phyloP scores from a whole-genome alignment of 1,284 basidiomycete species.

The Ceratobasidium sp. region DNA sequence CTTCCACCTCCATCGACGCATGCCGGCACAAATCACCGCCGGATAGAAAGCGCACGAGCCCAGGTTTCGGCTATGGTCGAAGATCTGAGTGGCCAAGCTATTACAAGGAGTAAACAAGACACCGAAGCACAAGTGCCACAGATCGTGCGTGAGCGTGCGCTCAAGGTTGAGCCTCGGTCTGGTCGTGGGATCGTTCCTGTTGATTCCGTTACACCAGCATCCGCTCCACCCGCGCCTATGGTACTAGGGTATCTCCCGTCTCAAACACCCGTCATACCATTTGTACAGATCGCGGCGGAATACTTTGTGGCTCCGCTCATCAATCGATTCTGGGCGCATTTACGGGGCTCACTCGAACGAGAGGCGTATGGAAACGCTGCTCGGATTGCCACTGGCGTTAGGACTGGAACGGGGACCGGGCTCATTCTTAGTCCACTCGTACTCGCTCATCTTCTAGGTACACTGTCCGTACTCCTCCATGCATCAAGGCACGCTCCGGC shows the following conservation, averaged over 20 bases:
- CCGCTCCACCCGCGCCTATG: conserved; percentile 19
- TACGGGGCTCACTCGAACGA: conserved; percentile 82
- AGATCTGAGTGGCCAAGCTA: conserved; percentile 70
- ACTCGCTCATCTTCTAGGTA: conserved; percentile 80
- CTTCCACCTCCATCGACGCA: conserved; percentile 53
- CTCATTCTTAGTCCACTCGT: conserved; percentile 83
- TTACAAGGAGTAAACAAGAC: conserved; percentile 69
- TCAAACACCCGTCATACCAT: conserved; percentile 59
- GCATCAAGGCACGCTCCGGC: conserved; percentile 82
- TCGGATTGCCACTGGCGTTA: not conserved
- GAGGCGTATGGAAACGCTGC: conserved; percentile 67
- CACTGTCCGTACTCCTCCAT: conserved; percentile 85
- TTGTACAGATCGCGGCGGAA: conserved; percentile 85
- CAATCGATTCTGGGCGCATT: conserved; percentile 91
- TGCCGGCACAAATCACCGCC: not conserved
- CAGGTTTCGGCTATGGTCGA: conserved; percentile 70
- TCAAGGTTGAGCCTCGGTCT: conserved; percentile 68
- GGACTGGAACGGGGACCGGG: conserved; percentile 78
- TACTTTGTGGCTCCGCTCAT: conserved; percentile 90
- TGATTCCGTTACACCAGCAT: conserved; percentile 43
- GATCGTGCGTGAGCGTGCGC: conserved; percentile 78
- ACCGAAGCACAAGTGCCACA: conserved; percentile 67
- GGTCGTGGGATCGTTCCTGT: conserved; percentile 53
- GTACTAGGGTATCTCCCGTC: conserved; percentile 24
- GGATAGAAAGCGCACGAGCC: conserved; percentile 9